These are phyloP conservation scores for Malbranchea cinnamomea DNA, from an alignment of 2,329 filamentous ascomycete species.

Conservation along the genomic window DNA sequence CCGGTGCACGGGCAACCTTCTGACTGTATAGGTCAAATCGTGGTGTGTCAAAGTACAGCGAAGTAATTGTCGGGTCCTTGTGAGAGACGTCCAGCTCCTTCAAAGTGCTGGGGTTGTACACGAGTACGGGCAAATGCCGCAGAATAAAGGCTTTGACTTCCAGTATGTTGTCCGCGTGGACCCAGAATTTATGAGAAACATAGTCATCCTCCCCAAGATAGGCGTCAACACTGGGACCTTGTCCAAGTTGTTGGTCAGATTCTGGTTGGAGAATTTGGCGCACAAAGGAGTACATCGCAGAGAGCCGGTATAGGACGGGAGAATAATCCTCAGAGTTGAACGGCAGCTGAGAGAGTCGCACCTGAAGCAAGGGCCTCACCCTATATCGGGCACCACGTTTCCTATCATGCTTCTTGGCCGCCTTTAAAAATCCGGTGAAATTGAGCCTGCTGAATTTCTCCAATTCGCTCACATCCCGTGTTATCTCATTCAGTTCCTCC, in stretches of 20 bases:
- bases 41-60: slow-evolving; percentile 85
- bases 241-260: too few relatives aligned
- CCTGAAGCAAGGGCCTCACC: slow-evolving; percentile 80
- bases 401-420: slow-evolving; percentile 96
- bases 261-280: slow-evolving; percentile 55
- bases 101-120: slow-evolving; percentile 76
- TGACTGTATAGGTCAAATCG: slow-evolving; percentile 74
- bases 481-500: slow-evolving; percentile 56
- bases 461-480: slow-evolving; percentile 78
- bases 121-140: slow-evolving; percentile 73
- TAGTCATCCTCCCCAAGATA: slow-evolving; percentile 50
- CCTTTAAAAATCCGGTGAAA: slow-evolving; percentile 95
- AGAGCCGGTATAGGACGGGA: slow-evolving; percentile 73
- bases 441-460: slow-evolving; percentile 94
- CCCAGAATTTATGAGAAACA: slow-evolving; percentile 89
- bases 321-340: slow-evolving; percentile 95
- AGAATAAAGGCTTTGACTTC: slow-evolving; percentile 95
- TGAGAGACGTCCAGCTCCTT: slow-evolving; percentile 67
- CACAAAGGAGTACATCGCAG: slow-evolving; percentile 90
- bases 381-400: slow-evolving; percentile 76
- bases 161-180: slow-evolving; percentile 85
- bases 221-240: slow-evolving; percentile 27
- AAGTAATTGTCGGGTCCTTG: slow-evolving; percentile 77
- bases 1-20: slow-evolving; percentile 62
- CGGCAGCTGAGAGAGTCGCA: slow-evolving; percentile 71